Evolutionary conservation across 116 monocot species (phyloP), one percentile per base, ranked within the genome.

Genomic region (Cymodocea nodosa): DNA sequence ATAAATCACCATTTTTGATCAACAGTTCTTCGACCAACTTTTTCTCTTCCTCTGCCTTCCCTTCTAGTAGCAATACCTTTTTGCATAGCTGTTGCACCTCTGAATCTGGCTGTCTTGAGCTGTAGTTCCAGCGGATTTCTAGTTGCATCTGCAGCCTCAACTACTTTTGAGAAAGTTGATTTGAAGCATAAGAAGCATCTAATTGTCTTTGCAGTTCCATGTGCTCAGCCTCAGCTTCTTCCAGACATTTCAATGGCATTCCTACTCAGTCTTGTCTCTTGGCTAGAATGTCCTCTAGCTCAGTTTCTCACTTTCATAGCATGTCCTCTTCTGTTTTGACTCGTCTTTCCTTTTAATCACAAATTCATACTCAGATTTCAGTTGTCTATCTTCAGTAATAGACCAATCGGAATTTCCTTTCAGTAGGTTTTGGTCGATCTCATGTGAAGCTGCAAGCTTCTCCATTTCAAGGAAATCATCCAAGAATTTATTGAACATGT

Each of bases 41-140:
- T n/a, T n/a, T 80, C 53, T 83, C 80, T 25, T 77, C 34, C 22
- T 83, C 77, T 51, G 64, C 23, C 59, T 76, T 76, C 30, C n/a
- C 40, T 73, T 83, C 74, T 22, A 85, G n/a, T 23, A 60, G 55
- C 12, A 23, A 60, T 40, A 82, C 62, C 59, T 78, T 85, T 25
- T 74, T 66, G 37, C 52, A 24, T 51, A 89, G 34, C 54, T 81
- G 65, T n/a, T 30, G 44, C 2, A 74, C 57, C 58, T 50, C 58
- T 14, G 19, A 23, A 6, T 24, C 50, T 48, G n/a, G 20, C 37
- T 7, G n/a, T 8, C 40, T 49, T 17, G 11, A 63, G 48, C 23
- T 69, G 49, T 39, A 69, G 58, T 67, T 70, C 74, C 36, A 62
- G 56, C 7, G 52, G 51, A 55, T 73, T 70, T 20, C 51, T 70